Base-by-base conservation (phyloP, 345 rosid species). In the Citrus cavaleriei region DNA sequence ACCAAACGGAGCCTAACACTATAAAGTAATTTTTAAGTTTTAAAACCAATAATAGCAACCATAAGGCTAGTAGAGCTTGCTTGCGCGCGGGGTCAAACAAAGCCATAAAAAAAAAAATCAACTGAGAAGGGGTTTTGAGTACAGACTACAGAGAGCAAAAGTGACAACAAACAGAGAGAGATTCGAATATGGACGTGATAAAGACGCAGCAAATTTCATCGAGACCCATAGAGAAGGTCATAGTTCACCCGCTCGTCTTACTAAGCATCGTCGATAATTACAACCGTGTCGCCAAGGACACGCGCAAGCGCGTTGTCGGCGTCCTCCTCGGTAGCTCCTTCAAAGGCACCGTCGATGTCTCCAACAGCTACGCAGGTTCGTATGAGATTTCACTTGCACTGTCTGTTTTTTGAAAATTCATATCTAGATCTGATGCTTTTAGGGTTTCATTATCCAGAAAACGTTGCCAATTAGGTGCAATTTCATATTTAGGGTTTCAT, bases 221-320 rank as follows among this genome's bases (percentile, higher is more conserved):
- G 42, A 87, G 91, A 76, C 91, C 99, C 54, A 88, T 96, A 19
- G 97, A 94, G 93, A 96, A 92, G 75, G 99, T 93, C 77, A 83
- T 95, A 58, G 97, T 95, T 64, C 99, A 96, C 27, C 99, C 99
- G 7, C 92, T 96, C 62, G 99, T 96, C 63, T 92, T 96, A 54
- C 94, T 96, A 10, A 96, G 99, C 84, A 92, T 96, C 81, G 97
- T 93, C 81, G 98, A 96, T 81, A 95, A 96, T 86, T 96, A 92
- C 89, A 96, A 88, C 77, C 87, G 99, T 12, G 98, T 94, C 62
- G 97, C 98, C 57, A 93, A 91, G 78, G 98, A 96, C 81, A 88
- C 97, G 2, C 90, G 95, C 85, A 91, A 90, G 83, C 97, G 99
- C 21, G 96, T 93, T 63, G 90, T 89, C 62, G 96, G 98, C 1